Evolutionary conservation across 371 early-diverging fungal genomes (phyloP), one percentile per base, ranked within the genome.

Genomic region (Coelomomyces lativittatus): DNA sequence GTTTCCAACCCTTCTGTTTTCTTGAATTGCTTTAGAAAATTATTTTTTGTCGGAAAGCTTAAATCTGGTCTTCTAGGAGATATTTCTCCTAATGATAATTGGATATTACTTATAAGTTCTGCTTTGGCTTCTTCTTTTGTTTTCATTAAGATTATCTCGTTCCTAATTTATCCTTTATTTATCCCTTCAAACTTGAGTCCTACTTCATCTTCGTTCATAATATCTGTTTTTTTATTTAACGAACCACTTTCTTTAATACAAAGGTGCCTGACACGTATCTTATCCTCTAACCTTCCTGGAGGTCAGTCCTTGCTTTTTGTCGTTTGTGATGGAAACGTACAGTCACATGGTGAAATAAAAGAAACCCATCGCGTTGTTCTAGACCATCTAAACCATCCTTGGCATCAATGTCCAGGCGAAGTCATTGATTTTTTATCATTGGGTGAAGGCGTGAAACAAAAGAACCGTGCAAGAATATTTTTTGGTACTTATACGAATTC

Each of bases 321-420:
- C 12, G 28, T 41, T 17, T 41, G 43, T 31, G 43, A 41, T 31
- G 43, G 43, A n/a, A 41, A 41, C 43, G 43, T 41, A 10, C 43
- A 21, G 43, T 31, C 43, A 6, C 6, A 8, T 0, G 43, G 43
- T 31, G 43, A 41, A 10, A 21, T 41, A 28, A 41, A 41, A 31
- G 43, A 41, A 28, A 41, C 43, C 29, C 31, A 21, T 17, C 43
- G 32, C 29, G 43, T 12, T 10, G 43, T 41, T 17, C 43, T 41
- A 17, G 43, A 41, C 6, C 43, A 41, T 21, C 28, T 41, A 21
- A 28, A 31, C 19, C n/a, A n/a, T n/a, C n/a, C n/a, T n/a, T n/a
- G n/a, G n/a, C 31, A 41, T 31, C 43, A 31, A 10, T 14, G 27
- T 3, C n/a, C 39, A 17, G 36, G 36, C 36, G 36, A 17, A 21